Conservation (phyloP, 192 early-diverging fungal species). For the Coemansia sp. region DNA sequence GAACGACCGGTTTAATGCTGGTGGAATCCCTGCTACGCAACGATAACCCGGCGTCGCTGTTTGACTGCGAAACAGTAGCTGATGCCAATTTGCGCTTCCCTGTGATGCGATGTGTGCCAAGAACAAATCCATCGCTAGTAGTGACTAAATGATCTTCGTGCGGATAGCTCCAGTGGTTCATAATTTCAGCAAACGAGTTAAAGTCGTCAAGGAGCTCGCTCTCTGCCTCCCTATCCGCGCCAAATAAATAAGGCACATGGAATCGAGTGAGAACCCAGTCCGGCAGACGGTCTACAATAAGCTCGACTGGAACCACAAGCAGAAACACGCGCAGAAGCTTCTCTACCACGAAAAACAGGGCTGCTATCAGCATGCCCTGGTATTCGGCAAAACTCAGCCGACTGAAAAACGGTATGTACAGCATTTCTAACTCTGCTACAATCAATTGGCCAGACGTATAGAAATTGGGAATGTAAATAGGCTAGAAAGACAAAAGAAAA, state of each 20-base stretch:
- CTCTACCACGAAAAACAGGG: constrained; percentile 69
- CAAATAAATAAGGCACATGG: constrained; percentile 33
- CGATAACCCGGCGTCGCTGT: neutral
- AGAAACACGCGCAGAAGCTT: constrained; percentile 68
- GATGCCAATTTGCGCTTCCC: constrained; percentile 27
- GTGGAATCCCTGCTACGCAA: neutral
- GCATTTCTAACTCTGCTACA: constrained; percentile 21
- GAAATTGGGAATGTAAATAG: neutral
- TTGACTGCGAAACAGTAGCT: constrained; percentile 11
- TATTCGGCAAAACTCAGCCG: constrained; percentile 63
- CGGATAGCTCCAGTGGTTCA: constrained; percentile 71
- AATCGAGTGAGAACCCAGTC: constrained; percentile 35
- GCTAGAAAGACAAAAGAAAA: constrained; percentile 1
- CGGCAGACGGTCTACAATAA: constrained; percentile 53
- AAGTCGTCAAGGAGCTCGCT: constrained; percentile 52
- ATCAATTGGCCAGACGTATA: neutral
- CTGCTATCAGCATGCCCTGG: constrained; percentile 59
- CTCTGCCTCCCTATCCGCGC: constrained; percentile 32
- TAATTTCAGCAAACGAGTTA: constrained; percentile 50
- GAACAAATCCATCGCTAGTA: constrained; percentile 82
- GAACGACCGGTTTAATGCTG: constrained; percentile 74
- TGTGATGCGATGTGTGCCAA: constrained; percentile 82
- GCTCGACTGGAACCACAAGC: constrained; percentile 58
- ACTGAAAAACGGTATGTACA: constrained; percentile 63
- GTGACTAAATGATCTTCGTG: constrained; percentile 81